These are phyloP conservation scores for Begonia masoniana DNA, from an alignment of 306 rosid genomes.

Conservation along the genomic window DNA sequence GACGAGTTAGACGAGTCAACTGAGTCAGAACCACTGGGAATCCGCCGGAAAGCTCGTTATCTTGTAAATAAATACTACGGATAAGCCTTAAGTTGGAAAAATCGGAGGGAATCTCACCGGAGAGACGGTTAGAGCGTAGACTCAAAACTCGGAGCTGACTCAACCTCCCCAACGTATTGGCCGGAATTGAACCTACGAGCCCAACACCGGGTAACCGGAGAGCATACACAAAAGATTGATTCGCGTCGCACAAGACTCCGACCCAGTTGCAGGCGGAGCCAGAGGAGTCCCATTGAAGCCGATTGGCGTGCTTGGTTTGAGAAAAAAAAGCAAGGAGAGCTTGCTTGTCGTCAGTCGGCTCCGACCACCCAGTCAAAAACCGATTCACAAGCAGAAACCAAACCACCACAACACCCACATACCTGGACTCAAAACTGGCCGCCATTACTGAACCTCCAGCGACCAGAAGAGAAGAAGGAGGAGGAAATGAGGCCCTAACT, in stretches of 20 bases:
- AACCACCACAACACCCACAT: too few relatives aligned
- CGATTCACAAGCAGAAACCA: conserved; percentile 10
- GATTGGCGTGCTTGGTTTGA: conserved; percentile 45
- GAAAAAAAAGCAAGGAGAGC: conserved; percentile 67
- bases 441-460: conserved; percentile 21
- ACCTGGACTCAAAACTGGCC: conserved; percentile 4
- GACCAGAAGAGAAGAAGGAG: conserved; percentile 5
- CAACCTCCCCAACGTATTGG: conserved; percentile 50
- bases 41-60: conserved; percentile 40
- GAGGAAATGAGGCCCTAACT: not conserved
- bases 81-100: conserved; percentile 55
- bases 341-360: conserved; percentile 77
- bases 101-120: conserved; percentile 64
- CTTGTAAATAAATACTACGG: conserved; percentile 59
- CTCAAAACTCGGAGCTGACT: conserved; percentile 59
- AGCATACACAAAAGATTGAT: conserved; percentile 28
- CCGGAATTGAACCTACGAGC: conserved; percentile 59
- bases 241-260: conserved; percentile 47
- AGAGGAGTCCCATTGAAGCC: conserved; percentile 73
- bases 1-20: conserved; percentile 42
- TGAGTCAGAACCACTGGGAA: conserved; percentile 41
- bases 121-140: conserved; percentile 67
- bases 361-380: conserved; percentile 31
- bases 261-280: conserved; percentile 78
- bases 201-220: conserved; percentile 82